phyloP scores from a whole-genome alignment of 176 grass and related monocot genomes.

The Avena eriantha region DNA sequence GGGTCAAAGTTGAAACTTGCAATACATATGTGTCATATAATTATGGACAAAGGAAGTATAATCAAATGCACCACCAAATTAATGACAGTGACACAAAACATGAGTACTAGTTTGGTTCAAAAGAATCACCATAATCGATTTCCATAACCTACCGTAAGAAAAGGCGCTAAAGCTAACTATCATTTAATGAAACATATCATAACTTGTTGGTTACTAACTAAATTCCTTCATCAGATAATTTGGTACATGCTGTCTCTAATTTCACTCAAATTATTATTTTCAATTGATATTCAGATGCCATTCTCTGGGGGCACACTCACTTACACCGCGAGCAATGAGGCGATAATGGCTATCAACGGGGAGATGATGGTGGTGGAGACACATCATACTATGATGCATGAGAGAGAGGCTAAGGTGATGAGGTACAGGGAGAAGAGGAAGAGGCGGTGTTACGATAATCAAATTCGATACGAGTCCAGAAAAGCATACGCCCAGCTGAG shows the following conservation, averaged over 20 bases:
- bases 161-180: neutral
- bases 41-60: neutral
- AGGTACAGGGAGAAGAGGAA: slow-evolving; percentile 81
- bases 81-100: neutral
- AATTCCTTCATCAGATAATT: neutral
- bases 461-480: slow-evolving; percentile 65
- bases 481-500: slow-evolving; percentile 69
- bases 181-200: neutral
- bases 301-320: neutral
- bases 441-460: slow-evolving; percentile 64
- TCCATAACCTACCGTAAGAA: neutral
- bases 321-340: neutral
- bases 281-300: neutral
- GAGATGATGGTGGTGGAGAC: neutral
- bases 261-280: neutral
- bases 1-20: too few species aligned
- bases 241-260: neutral
- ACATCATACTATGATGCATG: neutral
- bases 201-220: neutral
- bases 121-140: neutral
- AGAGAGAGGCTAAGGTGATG: slow-evolving; percentile 62
- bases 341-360: neutral
- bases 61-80: neutral
- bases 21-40: too few species aligned
- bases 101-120: neutral